phyloP scores from a whole-genome alignment of 208 protist species.

The Leishmania turanica region DNA sequence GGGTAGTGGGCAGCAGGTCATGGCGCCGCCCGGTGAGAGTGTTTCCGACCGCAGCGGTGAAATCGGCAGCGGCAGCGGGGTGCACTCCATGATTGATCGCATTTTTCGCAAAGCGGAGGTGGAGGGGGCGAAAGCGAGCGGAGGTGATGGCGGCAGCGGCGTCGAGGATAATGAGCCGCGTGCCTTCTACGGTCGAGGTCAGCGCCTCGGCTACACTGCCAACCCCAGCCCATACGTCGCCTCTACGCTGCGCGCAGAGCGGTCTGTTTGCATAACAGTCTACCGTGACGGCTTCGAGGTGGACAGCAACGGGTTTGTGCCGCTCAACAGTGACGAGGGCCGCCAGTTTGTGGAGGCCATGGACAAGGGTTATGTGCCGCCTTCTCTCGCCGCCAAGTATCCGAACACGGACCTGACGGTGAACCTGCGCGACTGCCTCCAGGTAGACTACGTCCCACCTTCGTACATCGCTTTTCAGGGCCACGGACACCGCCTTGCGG shows the following conservation, averaged over 20 bases:
- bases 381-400: conserved; percentile 45
- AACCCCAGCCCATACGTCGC: conserved; percentile 69
- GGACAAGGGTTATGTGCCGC: conserved; percentile 61
- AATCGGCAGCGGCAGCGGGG: not conserved
- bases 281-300: conserved; percentile 74
- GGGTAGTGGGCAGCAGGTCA: conserved; percentile 59
- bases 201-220: conserved; percentile 77
- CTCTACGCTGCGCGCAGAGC: conserved; percentile 47
- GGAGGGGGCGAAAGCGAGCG: conserved; percentile 19
- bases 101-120: conserved; percentile 39
- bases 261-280: conserved; percentile 50
- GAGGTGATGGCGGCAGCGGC: conserved; percentile 1
- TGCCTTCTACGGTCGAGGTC: conserved; percentile 72
- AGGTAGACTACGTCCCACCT: conserved; percentile 48
- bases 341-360: conserved; percentile 58
- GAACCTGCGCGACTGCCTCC: conserved; percentile 57
- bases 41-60: not conserved
- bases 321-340: conserved; percentile 49
- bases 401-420: conserved; percentile 67
- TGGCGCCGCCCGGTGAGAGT: conserved; percentile 29
- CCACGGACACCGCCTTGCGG: conserved; percentile 53
- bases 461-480: conserved; percentile 65
- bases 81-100: conserved; percentile 36
- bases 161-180: conserved; percentile 23
- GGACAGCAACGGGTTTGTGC: conserved; percentile 51